Base-by-base conservation (phyloP, 1,139 yeast species). In the Suhomyces wounanorum region DNA sequence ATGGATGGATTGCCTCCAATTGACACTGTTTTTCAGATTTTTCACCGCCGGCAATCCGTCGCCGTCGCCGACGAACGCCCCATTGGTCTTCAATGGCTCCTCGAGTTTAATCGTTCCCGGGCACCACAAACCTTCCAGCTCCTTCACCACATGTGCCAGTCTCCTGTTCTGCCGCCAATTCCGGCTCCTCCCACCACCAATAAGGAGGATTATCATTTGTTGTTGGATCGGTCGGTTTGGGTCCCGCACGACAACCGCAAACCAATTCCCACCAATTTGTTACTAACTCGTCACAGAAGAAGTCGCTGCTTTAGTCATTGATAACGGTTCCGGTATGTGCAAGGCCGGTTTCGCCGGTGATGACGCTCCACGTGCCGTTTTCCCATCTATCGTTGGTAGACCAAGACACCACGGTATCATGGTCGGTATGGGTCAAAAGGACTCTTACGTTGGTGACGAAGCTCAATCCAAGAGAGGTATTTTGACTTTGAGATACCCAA, bases 291-390 rank as follows among this genome's bases (percentile, higher is more conserved):
- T 10, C 55, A 65, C 70, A 77, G 81, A 77, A 75, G 81, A 76
- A 75, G 80, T 77, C 64, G 79, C 81, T 68, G 81, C 81, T 65
- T 87, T 88, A 81, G 99, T 94, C 82, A 94, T 94, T 80, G 99
- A 94, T 78, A 94, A 94, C 82, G 99, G 99, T 83, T 94, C 99
- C 74, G 99, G 99, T 86, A 94, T 94, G 98, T 94, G 98, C 87
- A 94, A 94, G 78, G 98, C 98, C 95, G 99, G 99, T 82, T 94
- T 92, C 77, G 99, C 99, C 85, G 99, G 99, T 82, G 99, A 94
- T 75, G 99, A 94, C 81, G 98, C 99, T 62, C 99, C 99, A 75
- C 89, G 97, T 80, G 99, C 99, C 69, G 99, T 94, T 68, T 94
- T 94, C 92, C 99, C 99, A 71, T 94, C 99, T 59, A 94, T 94